Evolutionary conservation across 495 filamentous ascomycete species (phyloP), one percentile per base, ranked within the genome.

Genomic region (Collariella sp.): DNA sequence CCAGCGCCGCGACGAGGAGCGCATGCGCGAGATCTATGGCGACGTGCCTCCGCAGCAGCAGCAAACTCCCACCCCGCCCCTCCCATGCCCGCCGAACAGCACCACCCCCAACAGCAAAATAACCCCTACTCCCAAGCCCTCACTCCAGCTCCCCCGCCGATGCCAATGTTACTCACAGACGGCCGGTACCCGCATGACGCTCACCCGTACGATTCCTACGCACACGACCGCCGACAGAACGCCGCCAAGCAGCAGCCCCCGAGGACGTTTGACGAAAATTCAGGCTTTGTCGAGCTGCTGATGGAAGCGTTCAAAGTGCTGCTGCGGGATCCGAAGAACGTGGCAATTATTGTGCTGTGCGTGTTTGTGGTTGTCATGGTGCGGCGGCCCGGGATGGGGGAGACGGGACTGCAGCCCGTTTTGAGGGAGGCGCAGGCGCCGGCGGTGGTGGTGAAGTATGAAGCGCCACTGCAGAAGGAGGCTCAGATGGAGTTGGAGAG

Each of bases 251-350:
- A 16, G 29, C 41, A 42, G 5, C 23, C 16, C 15, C 31, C 13
- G 7, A 38, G 40, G 26, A 47, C 39, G 1, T 39, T 50, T 0
- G 53, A 67, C 46, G 62, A 78, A 24, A 67, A 73, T 20, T 66
- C 68, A 0, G 70, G 70, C 7, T 75, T 88, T 5, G 68, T 71
- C 0, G 80, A 81, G 19, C 74, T 95, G 16, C 45, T 93, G 18
- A 65, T 80, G 34, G 86, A 87, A 56, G 88, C 87, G 20, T 62
- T 88, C 56, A 76, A 79, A 35, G 78, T 89, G 1, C 70, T 50
- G 45, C 43, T 60, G 33, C 73, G 76, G 36, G 89, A 95, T 62
- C 73, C 74, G 44, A 81, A 83, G 59, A 94, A 94, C 60, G 69
- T 91, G 1, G 73, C 77, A 5, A 85, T 94, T 42, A 70, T 77